Evolutionary conservation across 1,284 basidiomycete species (phyloP).

Genomic region (Leucoagaricus sp.): DNA sequence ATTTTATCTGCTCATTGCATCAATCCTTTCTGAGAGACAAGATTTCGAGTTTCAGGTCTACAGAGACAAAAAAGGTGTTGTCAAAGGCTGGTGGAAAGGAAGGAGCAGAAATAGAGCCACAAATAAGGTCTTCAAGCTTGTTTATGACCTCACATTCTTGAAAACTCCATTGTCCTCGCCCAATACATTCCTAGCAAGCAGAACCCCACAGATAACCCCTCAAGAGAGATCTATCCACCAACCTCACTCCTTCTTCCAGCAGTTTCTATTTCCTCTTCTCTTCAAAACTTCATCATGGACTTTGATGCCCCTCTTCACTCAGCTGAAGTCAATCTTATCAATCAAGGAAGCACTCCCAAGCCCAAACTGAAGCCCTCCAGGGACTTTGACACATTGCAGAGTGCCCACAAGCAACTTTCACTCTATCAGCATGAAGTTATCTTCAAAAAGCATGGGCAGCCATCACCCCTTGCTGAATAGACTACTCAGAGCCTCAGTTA

Average conservation of each 20-base stretch:
- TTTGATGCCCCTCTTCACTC: slow-evolving; percentile 23
- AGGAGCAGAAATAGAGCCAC: slow-evolving; percentile 31
- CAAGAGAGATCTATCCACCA: slow-evolving; percentile 27
- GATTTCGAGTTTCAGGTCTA: slow-evolving; percentile 23
- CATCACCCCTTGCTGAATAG: too few relatives aligned
- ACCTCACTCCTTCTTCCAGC: slow-evolving; percentile 34
- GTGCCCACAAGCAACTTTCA: too few relatives aligned
- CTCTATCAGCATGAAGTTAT: not conserved
- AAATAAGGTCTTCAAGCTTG: slow-evolving; percentile 33
- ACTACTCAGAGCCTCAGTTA: too few relatives aligned
- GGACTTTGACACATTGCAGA: too few relatives aligned
- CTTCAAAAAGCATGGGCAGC: not conserved
- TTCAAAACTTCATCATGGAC: slow-evolving; percentile 31
- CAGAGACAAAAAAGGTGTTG: slow-evolving; percentile 40
- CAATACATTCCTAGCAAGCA: slow-evolving; percentile 27
- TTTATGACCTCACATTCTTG: slow-evolving; percentile 29
- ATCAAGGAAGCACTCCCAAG: not conserved
- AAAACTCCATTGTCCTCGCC: slow-evolving; percentile 26
- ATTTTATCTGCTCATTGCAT: slow-evolving; percentile 36
- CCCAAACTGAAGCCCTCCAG: not conserved
- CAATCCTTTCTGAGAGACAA: not conserved
- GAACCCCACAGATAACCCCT: slow-evolving; percentile 44
- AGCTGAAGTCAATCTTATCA: slow-evolving; percentile 1
- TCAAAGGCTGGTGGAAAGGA: slow-evolving; percentile 39
- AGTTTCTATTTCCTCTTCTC: slow-evolving; percentile 25